Evolutionary conservation across 768 basidiomycete genomes (phyloP).

Genomic region (Tricholoma matsutake): DNA sequence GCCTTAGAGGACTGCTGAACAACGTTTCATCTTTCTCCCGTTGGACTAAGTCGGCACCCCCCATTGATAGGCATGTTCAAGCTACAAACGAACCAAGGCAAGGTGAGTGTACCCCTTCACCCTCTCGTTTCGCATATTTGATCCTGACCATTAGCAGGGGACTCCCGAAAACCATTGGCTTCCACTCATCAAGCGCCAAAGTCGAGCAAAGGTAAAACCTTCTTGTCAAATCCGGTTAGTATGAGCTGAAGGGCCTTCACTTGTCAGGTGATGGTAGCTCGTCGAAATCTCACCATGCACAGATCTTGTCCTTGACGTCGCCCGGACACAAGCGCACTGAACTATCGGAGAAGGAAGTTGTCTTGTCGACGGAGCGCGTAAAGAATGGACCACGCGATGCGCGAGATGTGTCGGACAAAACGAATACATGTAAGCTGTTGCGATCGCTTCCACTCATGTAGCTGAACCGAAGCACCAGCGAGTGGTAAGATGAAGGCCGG

Average conservation of each 20-base stretch:
- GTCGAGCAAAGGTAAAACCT: neutral
- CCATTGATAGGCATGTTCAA: neutral
- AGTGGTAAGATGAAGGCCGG: neutral
- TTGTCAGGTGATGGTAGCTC: neutral
- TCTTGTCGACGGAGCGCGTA: neutral
- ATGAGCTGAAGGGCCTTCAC: neutral
- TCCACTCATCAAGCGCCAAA: neutral
- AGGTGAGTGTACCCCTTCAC: neutral
- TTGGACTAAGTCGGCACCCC: neutral
- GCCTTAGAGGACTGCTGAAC: neutral
- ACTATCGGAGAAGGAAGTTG: neutral
- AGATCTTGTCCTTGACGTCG: neutral
- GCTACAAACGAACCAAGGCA: neutral
- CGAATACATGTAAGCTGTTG: neutral
- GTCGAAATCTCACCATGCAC: neutral
- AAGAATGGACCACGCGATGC: neutral
- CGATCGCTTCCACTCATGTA: neutral
- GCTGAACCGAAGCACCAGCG: neutral
- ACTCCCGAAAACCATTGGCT: neutral
- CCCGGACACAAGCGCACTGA: neutral
- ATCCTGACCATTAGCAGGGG: neutral
- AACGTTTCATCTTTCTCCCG: neutral
- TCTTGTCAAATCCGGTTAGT: neutral
- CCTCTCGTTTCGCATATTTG: neutral
- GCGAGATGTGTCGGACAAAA: neutral